phyloP scores from a whole-genome alignment of 148 eudicot genomes.

The Rhododendron simsii region DNA sequence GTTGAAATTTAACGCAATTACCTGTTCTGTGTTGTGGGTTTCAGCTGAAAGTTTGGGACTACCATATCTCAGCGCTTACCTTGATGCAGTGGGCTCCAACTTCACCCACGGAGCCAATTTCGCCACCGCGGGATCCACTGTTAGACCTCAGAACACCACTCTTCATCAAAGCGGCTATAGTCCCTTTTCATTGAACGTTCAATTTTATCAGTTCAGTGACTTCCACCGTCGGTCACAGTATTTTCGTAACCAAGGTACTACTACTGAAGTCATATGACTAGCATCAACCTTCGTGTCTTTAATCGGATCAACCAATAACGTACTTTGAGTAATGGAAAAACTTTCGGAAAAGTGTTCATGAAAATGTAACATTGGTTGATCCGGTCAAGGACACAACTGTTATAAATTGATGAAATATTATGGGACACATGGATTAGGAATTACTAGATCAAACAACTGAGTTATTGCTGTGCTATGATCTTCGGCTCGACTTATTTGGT shows the following conservation, averaged over 20 bases:
- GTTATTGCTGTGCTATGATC: not conserved
- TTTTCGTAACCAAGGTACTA: slow-evolving; percentile 58
- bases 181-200: slow-evolving; percentile 75
- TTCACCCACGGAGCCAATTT: slow-evolving; percentile 91
- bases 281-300: not conserved
- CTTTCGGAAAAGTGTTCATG: not conserved
- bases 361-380: not conserved
- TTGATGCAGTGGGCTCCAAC: slow-evolving; percentile 84
- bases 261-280: not conserved
- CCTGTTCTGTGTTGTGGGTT: not conserved
- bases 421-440: not conserved
- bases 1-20: not conserved
- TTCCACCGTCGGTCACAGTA: slow-evolving; percentile 66
- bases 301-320: not conserved
- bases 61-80: slow-evolving; percentile 60
- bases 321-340: not conserved
- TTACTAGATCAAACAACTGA: not conserved
- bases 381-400: not conserved
- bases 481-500: not conserved
- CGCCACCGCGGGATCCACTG: slow-evolving; percentile 85
- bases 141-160: slow-evolving; percentile 77
- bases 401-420: not conserved
- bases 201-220: slow-evolving; percentile 54
- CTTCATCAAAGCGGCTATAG: slow-evolving; percentile 68
- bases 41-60: slow-evolving; percentile 68